Conservation (phyloP, 306 rosid genomes). For the Echinosophora koreensis region DNA sequence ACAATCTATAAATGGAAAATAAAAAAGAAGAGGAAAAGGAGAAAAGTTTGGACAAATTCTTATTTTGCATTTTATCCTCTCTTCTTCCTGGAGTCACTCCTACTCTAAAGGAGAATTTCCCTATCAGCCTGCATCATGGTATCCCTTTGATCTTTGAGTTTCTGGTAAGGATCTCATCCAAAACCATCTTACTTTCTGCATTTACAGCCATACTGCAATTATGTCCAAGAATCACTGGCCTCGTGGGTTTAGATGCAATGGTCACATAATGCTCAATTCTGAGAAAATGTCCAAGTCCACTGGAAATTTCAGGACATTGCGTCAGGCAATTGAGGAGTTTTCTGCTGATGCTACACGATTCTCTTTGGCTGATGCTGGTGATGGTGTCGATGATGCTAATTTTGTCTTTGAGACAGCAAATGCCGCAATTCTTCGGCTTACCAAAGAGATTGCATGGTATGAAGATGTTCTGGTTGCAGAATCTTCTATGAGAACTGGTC, state of each 20-base stretch:
- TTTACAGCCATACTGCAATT: constrained; percentile 88
- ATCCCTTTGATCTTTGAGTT: constrained; percentile 91
- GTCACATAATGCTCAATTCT: constrained; percentile 88
- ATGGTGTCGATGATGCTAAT: constrained; percentile 95
- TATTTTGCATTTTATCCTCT: no score
- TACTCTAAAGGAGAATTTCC: no score
- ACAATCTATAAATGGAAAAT: no score
- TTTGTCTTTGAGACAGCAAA: constrained; percentile 91
- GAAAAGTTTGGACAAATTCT: no score
- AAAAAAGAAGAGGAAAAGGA: no score
- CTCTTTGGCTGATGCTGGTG: no score
- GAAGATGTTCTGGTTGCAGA: constrained; percentile 78
- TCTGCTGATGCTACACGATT: no score
- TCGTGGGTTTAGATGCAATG: constrained; percentile 89
- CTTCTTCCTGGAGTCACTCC: no score
- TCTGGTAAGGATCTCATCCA: constrained; percentile 97
- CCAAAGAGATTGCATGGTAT: constrained; percentile 89
- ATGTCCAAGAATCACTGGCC: constrained; percentile 84
- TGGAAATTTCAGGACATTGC: constrained; percentile 88
- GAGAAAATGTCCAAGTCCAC: constrained; percentile 97
- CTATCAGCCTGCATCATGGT: constrained; percentile 52
- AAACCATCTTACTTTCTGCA: constrained; percentile 86
- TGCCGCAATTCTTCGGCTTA: constrained; percentile 85
- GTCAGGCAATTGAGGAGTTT: constrained; percentile 88
- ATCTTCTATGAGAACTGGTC: constrained; percentile 76